These are phyloP conservation scores for Boletus pseudo-olivaceus DNA, from an alignment of 768 basidiomycete genomes.

Conservation along the genomic window DNA sequence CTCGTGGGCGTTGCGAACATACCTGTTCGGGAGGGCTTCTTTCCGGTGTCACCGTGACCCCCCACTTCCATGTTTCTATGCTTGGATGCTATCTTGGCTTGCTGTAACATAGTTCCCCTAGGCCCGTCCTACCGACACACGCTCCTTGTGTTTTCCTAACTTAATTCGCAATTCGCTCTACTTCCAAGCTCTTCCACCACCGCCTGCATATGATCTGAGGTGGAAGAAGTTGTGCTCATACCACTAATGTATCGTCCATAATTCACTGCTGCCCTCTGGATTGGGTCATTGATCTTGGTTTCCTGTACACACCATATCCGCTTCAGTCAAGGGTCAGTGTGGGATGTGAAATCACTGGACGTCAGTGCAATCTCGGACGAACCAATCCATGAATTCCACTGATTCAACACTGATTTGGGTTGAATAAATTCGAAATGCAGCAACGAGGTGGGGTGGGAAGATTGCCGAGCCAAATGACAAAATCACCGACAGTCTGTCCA, in stretches of 20 bases:
- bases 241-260: neutral
- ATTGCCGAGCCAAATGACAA: too few relatives aligned
- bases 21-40: constrained; percentile 2
- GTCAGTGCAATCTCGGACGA: too few relatives aligned
- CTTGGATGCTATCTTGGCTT: neutral
- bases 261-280: neutral
- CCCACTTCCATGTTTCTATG: neutral
- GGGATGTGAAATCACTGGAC: too few relatives aligned
- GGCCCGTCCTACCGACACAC: neutral
- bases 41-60: neutral
- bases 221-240: neutral
- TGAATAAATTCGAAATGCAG: too few relatives aligned
- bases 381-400: too few relatives aligned
- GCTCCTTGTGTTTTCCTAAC: neutral
- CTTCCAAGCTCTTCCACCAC: neutral
- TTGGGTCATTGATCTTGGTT: too few relatives aligned
- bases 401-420: too few relatives aligned
- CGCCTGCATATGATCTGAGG: neutral
- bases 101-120: constrained; percentile 9
- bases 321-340: too few relatives aligned
- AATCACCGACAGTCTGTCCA: too few relatives aligned
- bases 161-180: neutral
- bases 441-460: too few relatives aligned
- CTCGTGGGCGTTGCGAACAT: constrained; percentile 1
- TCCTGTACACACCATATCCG: too few relatives aligned